These are phyloP conservation scores for Meripilus lineatus DNA, from an alignment of 1,284 basidiomycete genomes.

Conservation along the genomic window DNA sequence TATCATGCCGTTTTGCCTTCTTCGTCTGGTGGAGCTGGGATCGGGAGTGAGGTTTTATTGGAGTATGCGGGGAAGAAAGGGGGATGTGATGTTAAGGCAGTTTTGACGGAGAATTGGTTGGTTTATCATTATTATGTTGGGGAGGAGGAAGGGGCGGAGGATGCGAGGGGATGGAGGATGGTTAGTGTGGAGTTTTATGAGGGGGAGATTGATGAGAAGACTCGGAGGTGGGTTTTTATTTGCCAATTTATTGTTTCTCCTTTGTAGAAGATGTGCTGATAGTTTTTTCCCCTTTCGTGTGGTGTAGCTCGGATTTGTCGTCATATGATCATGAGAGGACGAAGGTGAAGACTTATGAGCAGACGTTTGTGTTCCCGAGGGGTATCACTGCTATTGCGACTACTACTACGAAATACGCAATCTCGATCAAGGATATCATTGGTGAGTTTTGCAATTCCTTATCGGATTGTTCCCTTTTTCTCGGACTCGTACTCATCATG, in stretches of 20 bases:
- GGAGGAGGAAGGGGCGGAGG: slow-evolving; percentile 40
- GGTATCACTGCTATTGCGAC: slow-evolving; percentile 66
- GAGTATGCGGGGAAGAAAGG: too few relatives aligned
- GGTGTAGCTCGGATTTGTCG: slow-evolving; percentile 64
- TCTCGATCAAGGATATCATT: slow-evolving; percentile 83
- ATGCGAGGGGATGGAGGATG: slow-evolving; percentile 65
- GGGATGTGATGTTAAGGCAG: slow-evolving; percentile 60
- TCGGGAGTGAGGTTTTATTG: too few relatives aligned
- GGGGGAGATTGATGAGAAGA: slow-evolving; percentile 63
- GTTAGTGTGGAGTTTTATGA: slow-evolving; percentile 89
- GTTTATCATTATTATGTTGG: slow-evolving; percentile 80
- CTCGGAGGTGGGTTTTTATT: slow-evolving; percentile 50
- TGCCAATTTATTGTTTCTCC: background rate
- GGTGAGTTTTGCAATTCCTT: slow-evolving; percentile 42
- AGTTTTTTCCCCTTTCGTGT: slow-evolving; percentile 8
- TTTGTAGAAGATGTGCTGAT: background rate
- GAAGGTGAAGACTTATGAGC: slow-evolving; percentile 56
- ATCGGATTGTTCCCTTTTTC: background rate
- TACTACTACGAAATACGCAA: slow-evolving; percentile 85
- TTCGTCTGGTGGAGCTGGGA: slow-evolving; percentile 24
- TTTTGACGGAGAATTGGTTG: slow-evolving; percentile 90
- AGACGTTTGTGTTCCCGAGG: slow-evolving; percentile 69
- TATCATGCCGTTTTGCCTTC: slow-evolving; percentile 59
- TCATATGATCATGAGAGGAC: slow-evolving; percentile 55
- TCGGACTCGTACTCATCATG: background rate